A percentile compares a stretch with the other conserved stretches of the same genome.
Conservation (phyloP, 352 stramenopile genomes). For the Globisporangium heterothallicum region DNA sequence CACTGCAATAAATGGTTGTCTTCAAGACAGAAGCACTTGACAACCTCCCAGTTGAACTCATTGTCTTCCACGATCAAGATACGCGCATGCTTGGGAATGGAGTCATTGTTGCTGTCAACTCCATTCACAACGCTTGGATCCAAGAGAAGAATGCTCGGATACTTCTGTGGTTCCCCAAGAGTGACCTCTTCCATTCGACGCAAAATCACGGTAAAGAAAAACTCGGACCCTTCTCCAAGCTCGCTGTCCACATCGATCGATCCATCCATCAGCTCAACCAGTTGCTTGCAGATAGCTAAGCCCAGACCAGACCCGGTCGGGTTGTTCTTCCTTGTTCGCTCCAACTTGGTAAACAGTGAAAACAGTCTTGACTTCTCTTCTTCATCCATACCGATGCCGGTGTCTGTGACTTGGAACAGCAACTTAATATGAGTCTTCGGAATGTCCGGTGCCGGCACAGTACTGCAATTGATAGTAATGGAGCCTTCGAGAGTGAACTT, state of each 20-base stretch:
- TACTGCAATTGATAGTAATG: slow-evolving; percentile 62
- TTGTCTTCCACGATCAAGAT: slow-evolving; percentile 88
- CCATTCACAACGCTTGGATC: too few species aligned
- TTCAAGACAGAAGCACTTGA: slow-evolving; percentile 82
- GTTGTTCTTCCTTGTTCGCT: slow-evolving; percentile 65
- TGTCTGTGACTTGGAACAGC: slow-evolving; percentile 68
- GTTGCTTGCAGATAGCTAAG: slow-evolving; percentile 68
- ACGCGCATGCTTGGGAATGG: slow-evolving; percentile 56
- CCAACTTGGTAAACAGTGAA: slow-evolving; percentile 60
- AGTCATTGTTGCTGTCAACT: slow-evolving; percentile 14
- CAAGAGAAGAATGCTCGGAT: slow-evolving; percentile 28
- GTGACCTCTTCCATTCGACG: slow-evolving; percentile 41
- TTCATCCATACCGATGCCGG: slow-evolving; percentile 58
- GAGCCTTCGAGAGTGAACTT: slow-evolving; percentile 73
- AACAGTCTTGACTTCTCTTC: slow-evolving; percentile 62
- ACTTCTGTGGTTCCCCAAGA: slow-evolving; percentile 34
- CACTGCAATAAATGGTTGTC: slow-evolving; percentile 80
- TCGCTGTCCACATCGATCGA: slow-evolving; percentile 68
- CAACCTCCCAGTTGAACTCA: slow-evolving; percentile 89
- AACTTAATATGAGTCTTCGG: slow-evolving; percentile 56
- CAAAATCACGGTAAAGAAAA: slow-evolving; percentile 65
- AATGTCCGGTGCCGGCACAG: slow-evolving; percentile 46
- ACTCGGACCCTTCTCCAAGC: slow-evolving; percentile 54
- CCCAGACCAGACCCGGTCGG: slow-evolving; percentile 58
- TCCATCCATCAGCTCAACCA: slow-evolving; percentile 68